Evolutionary conservation across 306 rosid genomes (phyloP).

Genomic region (Casuarina glauca): DNA sequence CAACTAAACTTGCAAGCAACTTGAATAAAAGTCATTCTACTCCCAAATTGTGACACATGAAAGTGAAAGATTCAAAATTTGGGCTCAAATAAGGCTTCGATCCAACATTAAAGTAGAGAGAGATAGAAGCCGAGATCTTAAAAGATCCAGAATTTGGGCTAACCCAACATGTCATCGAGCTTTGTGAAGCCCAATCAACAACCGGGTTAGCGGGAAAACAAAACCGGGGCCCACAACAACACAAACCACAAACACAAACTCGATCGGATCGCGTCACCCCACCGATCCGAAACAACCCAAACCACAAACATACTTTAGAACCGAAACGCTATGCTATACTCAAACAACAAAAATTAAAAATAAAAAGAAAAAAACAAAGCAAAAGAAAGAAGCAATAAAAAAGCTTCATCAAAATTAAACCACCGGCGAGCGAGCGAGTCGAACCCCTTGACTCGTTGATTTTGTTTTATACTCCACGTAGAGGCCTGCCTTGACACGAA

Average conservation of each 20-base stretch:
- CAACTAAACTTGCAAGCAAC: too few species aligned
- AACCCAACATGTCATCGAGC: too few species aligned
- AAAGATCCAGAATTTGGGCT: too few species aligned
- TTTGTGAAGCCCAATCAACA: background rate
- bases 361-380: conserved; percentile 2
- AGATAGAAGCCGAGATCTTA: too few species aligned
- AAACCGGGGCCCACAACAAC: conserved; percentile 42
- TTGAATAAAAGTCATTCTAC: too few species aligned
- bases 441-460: background rate
- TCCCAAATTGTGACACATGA: too few species aligned
- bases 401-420: conserved; percentile 44
- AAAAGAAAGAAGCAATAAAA: conserved; percentile 22
- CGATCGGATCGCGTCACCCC: conserved; percentile 39
- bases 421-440: too few species aligned
- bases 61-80: too few species aligned
- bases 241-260: conserved; percentile 41
- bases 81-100: too few species aligned
- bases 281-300: conserved; percentile 40
- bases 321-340: conserved; percentile 20
- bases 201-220: background rate
- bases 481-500: conserved; percentile 45
- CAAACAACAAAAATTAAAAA: background rate
- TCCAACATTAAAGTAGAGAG: too few species aligned
- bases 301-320: conserved; percentile 28
- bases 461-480: conserved; percentile 27